Evolutionary conservation across 768 basidiomycete species (phyloP).

Genomic region (Crassisporium funariophilum): DNA sequence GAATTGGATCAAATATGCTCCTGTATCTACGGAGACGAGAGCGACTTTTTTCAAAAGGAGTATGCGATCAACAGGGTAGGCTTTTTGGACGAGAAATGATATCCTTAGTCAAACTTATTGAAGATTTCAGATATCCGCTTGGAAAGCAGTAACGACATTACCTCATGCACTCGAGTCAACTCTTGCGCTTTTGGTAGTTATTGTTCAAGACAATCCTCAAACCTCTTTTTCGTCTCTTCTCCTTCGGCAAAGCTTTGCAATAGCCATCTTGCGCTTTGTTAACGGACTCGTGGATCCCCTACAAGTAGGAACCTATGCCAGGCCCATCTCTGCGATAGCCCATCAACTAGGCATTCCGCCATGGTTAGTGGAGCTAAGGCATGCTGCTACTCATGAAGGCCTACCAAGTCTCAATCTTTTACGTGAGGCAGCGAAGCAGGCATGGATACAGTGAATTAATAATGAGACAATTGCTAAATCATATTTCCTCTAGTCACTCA

Average conservation of each 20-base stretch:
- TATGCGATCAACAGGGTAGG: constrained; percentile 68
- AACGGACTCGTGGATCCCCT: constrained; percentile 96
- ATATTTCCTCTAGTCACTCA: constrained; percentile 57
- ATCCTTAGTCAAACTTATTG: constrained; percentile 4
- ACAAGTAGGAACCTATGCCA: constrained; percentile 85
- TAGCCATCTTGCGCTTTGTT: constrained; percentile 85
- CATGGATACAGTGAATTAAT: constrained; percentile 17
- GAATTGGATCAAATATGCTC: constrained; percentile 79
- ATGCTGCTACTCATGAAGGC: constrained; percentile 96
- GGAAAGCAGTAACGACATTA: constrained; percentile 73
- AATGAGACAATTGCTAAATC: background rate
- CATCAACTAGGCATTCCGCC: constrained; percentile 81
- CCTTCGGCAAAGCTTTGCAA: constrained; percentile 77
- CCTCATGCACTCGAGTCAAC: constrained; percentile 82
- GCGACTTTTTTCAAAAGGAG: constrained; percentile 54
- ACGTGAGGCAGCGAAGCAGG: constrained; percentile 77
- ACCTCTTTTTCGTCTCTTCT: constrained; percentile 41
- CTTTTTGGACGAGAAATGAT: constrained; percentile 6
- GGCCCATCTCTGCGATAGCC: constrained; percentile 89
- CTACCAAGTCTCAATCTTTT: constrained; percentile 82
- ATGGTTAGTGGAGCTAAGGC: constrained; percentile 91
- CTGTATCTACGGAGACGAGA: constrained; percentile 73
- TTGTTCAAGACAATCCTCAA: constrained; percentile 52
- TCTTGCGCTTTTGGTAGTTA: constrained; percentile 60
- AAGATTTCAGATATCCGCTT: constrained; percentile 66